phyloP scores from a whole-genome alignment of 306 rosid species.

The Cucumis hystrix region DNA sequence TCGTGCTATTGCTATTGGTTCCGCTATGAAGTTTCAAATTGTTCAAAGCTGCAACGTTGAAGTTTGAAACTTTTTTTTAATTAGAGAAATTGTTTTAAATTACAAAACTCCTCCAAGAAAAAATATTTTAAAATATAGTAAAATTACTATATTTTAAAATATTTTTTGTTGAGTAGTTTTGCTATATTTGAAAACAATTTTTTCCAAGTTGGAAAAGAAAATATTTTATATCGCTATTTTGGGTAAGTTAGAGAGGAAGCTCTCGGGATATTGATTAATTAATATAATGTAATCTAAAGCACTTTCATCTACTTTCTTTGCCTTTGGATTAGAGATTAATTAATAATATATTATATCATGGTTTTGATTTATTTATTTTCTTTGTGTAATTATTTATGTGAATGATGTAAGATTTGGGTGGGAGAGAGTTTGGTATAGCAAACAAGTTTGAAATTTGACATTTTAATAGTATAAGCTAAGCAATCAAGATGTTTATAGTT shows the following conservation, averaged over 20 bases:
- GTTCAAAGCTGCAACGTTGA: constrained; percentile 51
- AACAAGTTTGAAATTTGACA: not conserved
- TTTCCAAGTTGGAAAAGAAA: not conserved
- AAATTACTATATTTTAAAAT: no score
- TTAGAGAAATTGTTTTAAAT: no score
- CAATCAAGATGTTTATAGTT: no score
- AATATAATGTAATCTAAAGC: not conserved
- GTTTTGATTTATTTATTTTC: not conserved
- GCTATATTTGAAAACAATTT: no score
- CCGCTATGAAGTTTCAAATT: constrained; percentile 43
- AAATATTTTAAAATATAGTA: no score
- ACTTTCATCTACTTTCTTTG: not conserved
- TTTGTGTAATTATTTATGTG: no score
- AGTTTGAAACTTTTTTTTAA: constrained; percentile 10
- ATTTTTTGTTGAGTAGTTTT: no score
- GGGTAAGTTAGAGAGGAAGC: not conserved
- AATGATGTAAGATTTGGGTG: not conserved
- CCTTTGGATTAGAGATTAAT: not conserved
- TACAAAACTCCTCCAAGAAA: no score
- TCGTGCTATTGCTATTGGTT: constrained; percentile 4
- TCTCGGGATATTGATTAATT: not conserved
- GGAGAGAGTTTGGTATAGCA: not conserved
- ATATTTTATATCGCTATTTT: not conserved
- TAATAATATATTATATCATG: not conserved
- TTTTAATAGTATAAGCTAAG: not conserved